Base-by-base conservation (phyloP, 208 protist species). In the Crithidia bombi region DNA sequence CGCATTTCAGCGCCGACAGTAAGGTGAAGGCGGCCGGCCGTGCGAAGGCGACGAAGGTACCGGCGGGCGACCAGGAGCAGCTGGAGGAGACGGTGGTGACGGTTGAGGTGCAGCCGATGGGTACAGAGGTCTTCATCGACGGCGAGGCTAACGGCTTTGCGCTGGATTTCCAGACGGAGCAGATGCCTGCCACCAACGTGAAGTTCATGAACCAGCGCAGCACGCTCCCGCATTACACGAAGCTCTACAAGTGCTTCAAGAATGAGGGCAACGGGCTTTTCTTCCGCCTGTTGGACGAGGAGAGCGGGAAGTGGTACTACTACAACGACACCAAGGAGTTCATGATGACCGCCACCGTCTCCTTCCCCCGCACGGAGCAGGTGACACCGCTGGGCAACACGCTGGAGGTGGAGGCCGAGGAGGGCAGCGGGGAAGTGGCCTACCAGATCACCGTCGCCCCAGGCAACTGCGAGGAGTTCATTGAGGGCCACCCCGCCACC, bases 261-360 rank as follows among this genome's bases (percentile, higher is more conserved):
- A 80, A 82, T 77, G 83, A 83, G 51, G 78, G 76, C 54, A 92
- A 92, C 74, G 90, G 87, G 5, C 82, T 95, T 25, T 73, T 95
- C 56, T 95, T 92, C 68, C 90, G 90, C 71, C 81, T 95, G 12
- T 86, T 92, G n/a, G 84, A 92, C 36, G 72, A 81, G 41, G 46
- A 69, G 52, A 58, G 61, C 19, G 73, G 76, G 33, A 80, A 69
- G 55, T 95, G 90, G 90, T 80, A 78, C 59, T 95, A 91, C 78
- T 89, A 95, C 78, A 95, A 95, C 73, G 87, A 95, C 73, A 91
- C 90, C 2, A 57, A 67, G 28, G 75, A 89, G 7, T 93, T 87
- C 66, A 72, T 79, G 38, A 95, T 95, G 90, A 76, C 81, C 39
- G 78, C 80, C 50, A 91, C 77, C 35, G 81, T 89, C 10, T 72